Base-by-base conservation (phyloP, 306 rosid species). In the Fragaria ananassa region DNA sequence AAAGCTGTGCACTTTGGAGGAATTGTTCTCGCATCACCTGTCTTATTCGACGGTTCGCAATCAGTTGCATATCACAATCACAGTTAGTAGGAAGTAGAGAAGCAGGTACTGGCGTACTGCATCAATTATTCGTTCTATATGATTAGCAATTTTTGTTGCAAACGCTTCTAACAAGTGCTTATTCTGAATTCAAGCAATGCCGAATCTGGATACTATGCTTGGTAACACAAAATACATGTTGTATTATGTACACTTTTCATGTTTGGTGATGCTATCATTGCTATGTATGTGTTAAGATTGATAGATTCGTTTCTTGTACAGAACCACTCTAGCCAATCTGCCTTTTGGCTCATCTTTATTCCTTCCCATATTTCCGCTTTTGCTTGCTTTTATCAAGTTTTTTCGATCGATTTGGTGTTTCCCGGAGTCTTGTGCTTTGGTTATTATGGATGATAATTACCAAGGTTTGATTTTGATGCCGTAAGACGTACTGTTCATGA, bases 131-230 rank as follows among this genome's bases (percentile, higher is more conserved):
- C 3, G 15, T 72, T 51, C 63, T 34, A 35, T 37, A 72, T 72
- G 56, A 46, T 72, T 41, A 27, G 25, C 37, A 50, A 7, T 27
- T 54, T 70, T 27, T 66, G 3, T 31, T 34, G 10, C 5, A 62
- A 62, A 18, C 47, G 44, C 44, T 37, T 35, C 12, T 53, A 4
- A 6, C 51, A n/a, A 35, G 21, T 37, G 14, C 53, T 54, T 39
- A 8, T 3, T 25, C 58, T 60, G 69, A 74, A 74, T 50, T 75
- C 71, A 34, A 77, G 77, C 68, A 61, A 85, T 82, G 89, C 82
- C 66, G 45, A 83, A 83, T 42, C 66, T 68, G 56, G 85, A 84
- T 68, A 72, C 75, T 73, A 47, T 75, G 27, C 80, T 80, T 5
- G 83, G 81, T 84, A 81, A 84, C 78, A 69, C 3, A 77, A 17